Conservation (phyloP, 2,329 filamentous ascomycete species). For the Stagonosporopsis chrysanthemi region DNA sequence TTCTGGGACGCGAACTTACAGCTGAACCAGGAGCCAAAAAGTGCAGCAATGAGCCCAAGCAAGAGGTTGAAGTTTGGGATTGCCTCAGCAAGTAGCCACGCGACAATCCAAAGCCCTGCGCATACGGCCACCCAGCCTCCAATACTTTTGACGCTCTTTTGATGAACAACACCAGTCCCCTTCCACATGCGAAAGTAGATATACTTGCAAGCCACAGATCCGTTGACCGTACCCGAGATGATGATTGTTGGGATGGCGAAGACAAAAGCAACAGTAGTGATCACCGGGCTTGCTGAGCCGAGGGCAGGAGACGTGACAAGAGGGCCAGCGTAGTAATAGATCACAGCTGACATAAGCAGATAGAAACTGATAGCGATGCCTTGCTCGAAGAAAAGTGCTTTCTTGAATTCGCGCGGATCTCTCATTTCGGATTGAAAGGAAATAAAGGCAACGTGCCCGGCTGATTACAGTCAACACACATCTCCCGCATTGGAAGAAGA, state of each 20-base stretch:
- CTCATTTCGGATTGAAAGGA: constrained; percentile 70
- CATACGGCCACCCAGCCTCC: constrained; percentile 67
- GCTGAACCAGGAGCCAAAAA: constrained; percentile 74
- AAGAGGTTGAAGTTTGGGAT: constrained; percentile 74
- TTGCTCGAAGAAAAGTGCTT: constrained; percentile 69
- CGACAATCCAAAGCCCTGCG: constrained; percentile 63
- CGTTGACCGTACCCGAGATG: constrained; percentile 75
- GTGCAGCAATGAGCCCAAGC: constrained; percentile 65
- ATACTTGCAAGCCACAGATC: constrained; percentile 71
- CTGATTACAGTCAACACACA: constrained; percentile 24
- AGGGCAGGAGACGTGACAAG: constrained; percentile 71
- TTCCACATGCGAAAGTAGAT: constrained; percentile 70
- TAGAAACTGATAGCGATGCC: constrained; percentile 68
- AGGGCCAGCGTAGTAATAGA: constrained; percentile 71
- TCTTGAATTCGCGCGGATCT: constrained; percentile 66
- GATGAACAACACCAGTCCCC: constrained; percentile 57
- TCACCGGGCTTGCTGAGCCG: constrained; percentile 63
- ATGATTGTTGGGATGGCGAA: constrained; percentile 75
- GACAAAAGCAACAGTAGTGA: constrained; percentile 72
- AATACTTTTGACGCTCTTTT: constrained; percentile 33
- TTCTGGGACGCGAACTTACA: constrained; percentile 51
- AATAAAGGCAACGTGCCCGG: constrained; percentile 73
- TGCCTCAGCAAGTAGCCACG: constrained; percentile 72
- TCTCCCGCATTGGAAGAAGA: neutral
- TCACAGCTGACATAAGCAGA: constrained; percentile 69